phyloP scores from a whole-genome alignment of 768 basidiomycete species.

The Suillus spraguei region DNA sequence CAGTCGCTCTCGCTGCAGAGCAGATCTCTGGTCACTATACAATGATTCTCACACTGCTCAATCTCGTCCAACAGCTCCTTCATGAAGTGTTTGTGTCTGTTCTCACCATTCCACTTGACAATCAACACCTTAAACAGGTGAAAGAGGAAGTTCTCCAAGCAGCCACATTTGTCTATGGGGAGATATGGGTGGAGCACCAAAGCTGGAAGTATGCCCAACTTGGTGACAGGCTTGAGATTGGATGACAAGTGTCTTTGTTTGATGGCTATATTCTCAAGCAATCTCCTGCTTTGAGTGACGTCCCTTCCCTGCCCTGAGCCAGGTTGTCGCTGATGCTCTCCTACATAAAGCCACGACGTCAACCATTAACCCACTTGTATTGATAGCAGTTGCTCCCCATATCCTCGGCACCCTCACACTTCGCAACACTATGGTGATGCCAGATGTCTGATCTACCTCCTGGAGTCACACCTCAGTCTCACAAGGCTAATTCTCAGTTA shows the following conservation, averaged over 20 bases:
- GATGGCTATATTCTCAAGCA: constrained; percentile 70
- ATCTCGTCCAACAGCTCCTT: constrained; percentile 76
- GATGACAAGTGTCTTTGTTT: constrained; percentile 61
- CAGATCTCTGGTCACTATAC: constrained; percentile 75
- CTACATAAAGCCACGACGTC: no score
- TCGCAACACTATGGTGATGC: constrained; percentile 73
- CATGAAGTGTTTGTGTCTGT: constrained; percentile 67
- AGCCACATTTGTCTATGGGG: constrained; percentile 75
- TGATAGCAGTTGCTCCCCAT: constrained; percentile 62
- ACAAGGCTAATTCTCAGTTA: constrained; percentile 69
- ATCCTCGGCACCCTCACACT: constrained; percentile 58
- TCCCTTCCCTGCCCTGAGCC: constrained; percentile 63
- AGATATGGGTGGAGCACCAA: constrained; percentile 86
- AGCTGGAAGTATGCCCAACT: constrained; percentile 87
- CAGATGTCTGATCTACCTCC: constrained; percentile 63
- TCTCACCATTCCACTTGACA: constrained; percentile 50
- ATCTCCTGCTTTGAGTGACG: constrained; percentile 53
- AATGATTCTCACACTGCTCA: constrained; percentile 80
- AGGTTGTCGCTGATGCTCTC: constrained; percentile 68
- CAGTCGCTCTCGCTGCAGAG: constrained; percentile 69
- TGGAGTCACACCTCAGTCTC: constrained; percentile 62
- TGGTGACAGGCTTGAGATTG: constrained; percentile 84
- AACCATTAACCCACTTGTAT: constrained; percentile 79
- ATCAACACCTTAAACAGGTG: constrained; percentile 63
- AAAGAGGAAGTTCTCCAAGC: constrained; percentile 87